These are phyloP conservation scores for Lonicera japonica DNA, from an alignment of 129 eudicot species.

Conservation along the genomic window DNA sequence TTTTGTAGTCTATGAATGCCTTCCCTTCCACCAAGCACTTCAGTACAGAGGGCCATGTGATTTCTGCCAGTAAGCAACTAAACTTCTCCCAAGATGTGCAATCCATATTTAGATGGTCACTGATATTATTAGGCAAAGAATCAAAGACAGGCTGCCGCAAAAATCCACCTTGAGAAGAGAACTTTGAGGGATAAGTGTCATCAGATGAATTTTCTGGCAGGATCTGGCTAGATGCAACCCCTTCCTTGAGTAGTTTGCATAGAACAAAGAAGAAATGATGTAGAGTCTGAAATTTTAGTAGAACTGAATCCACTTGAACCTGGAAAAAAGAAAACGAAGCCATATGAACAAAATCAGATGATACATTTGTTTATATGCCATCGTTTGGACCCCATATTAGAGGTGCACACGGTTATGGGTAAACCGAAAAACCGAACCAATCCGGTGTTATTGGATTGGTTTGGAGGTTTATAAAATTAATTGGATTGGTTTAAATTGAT, in stretches of 20 bases:
- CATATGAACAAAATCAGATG: neutral
- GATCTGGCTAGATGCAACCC: conserved; percentile 29
- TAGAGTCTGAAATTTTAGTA: conserved; percentile 50
- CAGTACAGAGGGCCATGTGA: conserved; percentile 68
- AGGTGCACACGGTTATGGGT: no score
- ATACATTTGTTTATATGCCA: neutral
- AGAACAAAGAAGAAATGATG: conserved; percentile 92
- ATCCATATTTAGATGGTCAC: conserved; percentile 30
- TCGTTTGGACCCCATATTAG: neutral
- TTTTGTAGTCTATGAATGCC: conserved; percentile 55
- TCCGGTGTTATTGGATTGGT: no score
- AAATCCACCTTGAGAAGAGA: conserved; percentile 87
- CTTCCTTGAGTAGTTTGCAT: conserved; percentile 81
- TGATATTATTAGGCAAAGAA: conserved; percentile 23
- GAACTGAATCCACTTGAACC: conserved; percentile 74
- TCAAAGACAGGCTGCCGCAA: conserved; percentile 51
- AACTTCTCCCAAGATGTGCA: conserved; percentile 54
- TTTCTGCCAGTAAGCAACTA: conserved; percentile 51
- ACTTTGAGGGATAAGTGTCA: conserved; percentile 21
- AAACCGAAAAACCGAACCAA: no score
- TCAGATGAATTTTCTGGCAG: conserved; percentile 21
- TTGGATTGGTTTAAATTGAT: no score
- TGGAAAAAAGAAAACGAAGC: conserved; percentile 26
- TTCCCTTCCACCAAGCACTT: conserved; percentile 79
- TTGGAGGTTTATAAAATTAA: no score